These are phyloP conservation scores for Dimocarpus longan DNA, from an alignment of 345 rosid species.

Conservation along the genomic window DNA sequence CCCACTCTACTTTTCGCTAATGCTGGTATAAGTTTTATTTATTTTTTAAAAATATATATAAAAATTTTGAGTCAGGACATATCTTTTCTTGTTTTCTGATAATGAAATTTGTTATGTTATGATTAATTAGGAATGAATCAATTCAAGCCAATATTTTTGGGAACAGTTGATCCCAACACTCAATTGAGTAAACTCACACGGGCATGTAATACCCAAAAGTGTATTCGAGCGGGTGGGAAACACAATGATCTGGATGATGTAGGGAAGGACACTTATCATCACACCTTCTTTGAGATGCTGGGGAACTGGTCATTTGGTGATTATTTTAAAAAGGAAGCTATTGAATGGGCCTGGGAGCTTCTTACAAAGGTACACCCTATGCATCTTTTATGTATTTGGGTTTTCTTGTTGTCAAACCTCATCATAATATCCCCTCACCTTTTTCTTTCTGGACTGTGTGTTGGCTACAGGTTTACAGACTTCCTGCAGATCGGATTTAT, in stretches of 20 bases:
- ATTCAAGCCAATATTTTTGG: conserved; percentile 88
- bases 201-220: conserved; percentile 94
- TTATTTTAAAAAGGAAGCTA: conserved; percentile 93
- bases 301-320: conserved; percentile 99
- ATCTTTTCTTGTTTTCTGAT: background rate
- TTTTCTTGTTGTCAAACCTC: background rate
- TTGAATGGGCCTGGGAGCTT: conserved; percentile 98
- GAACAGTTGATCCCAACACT: conserved; percentile 84
- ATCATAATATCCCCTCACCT: background rate
- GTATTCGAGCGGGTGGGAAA: conserved; percentile 97
- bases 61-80: background rate
- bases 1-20: conserved; percentile 95
- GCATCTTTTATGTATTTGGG: background rate
- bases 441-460: background rate
- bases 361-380: conserved; percentile 58
- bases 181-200: conserved; percentile 71
- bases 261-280: conserved; percentile 97
- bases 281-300: conserved; percentile 99
- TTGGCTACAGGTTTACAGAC: conserved; percentile 59
- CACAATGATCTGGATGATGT: conserved; percentile 98
- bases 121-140: conserved; percentile 83
- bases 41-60: background rate
- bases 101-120: background rate
- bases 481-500: conserved; percentile 77
- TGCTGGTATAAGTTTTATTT: conserved; percentile 56